A percentile compares a stretch with the other conserved stretches of the same genome.
Evolutionary conservation across 73 alveolate genomes (phyloP).

Genomic region (Stentor roeselii): DNA sequence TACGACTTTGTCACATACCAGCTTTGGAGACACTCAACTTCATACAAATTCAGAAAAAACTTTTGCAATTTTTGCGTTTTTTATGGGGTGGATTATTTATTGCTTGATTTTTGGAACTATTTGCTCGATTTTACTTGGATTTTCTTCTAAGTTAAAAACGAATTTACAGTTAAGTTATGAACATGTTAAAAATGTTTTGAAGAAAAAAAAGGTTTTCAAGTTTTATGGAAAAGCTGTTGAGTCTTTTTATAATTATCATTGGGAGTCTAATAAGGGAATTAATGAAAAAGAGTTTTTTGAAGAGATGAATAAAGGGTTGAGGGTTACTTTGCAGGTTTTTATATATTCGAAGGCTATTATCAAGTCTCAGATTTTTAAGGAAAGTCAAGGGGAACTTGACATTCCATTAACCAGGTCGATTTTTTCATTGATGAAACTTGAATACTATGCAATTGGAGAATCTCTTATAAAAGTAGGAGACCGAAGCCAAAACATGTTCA

Average conservation of each 20-base stretch:
- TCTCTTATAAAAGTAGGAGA: slow-evolving; percentile 51
- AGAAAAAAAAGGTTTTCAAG: neutral
- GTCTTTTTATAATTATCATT: slow-evolving; percentile 41
- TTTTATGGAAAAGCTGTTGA: neutral
- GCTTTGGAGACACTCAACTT: slow-evolving; percentile 52
- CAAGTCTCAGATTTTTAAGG: slow-evolving; percentile 37
- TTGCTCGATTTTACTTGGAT: slow-evolving; percentile 45
- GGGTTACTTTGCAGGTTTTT: slow-evolving; percentile 29
- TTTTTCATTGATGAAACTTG: slow-evolving; percentile 29
- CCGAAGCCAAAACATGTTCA: slow-evolving; percentile 34
- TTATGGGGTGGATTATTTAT: slow-evolving; percentile 40
- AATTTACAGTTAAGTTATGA: neutral
- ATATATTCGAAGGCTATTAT: slow-evolving; percentile 46
- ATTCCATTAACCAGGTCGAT: slow-evolving; percentile 40
- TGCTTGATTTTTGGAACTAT: slow-evolving; percentile 57
- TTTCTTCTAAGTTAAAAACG: slow-evolving; percentile 24
- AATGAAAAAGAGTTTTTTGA: slow-evolving; percentile 32
- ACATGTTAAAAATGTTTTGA: neutral
- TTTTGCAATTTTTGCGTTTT: slow-evolving; percentile 31
- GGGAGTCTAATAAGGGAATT: slow-evolving; percentile 49
- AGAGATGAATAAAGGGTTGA: slow-evolving; percentile 34
- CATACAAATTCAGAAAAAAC: slow-evolving; percentile 41
- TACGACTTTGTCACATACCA: slow-evolving; percentile 53
- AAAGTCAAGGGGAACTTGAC: slow-evolving; percentile 21
- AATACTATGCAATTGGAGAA: slow-evolving; percentile 45